phyloP scores from a whole-genome alignment of 2,329 filamentous ascomycete species.

The Sporothrix variecibatus region DNA sequence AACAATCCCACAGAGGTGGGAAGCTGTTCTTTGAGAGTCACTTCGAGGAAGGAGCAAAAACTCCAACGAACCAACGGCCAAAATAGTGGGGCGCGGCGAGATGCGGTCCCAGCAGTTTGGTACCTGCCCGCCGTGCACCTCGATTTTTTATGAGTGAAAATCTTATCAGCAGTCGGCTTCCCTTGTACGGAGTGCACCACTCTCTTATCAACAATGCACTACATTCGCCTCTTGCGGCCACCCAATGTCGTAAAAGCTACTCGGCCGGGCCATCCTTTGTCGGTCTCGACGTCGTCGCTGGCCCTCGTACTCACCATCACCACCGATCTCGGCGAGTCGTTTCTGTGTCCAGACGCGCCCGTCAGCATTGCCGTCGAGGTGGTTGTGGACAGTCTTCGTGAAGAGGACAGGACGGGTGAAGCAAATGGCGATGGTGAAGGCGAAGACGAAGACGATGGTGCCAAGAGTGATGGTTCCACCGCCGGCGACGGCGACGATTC shows the following conservation, averaged over 20 bases:
- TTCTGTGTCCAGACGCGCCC: slow-evolving; percentile 49
- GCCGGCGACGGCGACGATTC: too few species aligned
- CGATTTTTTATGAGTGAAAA: too few species aligned
- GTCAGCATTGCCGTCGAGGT: slow-evolving; percentile 45
- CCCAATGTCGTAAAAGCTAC: slow-evolving; percentile 41
- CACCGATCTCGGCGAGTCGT: slow-evolving; percentile 59
- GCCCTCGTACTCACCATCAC: slow-evolving; percentile 56
- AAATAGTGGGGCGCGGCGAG: slow-evolving; percentile 16
- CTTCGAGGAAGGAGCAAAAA: background rate
- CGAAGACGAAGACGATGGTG: background rate
- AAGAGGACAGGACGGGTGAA: background rate
- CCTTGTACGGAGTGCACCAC: too few species aligned
- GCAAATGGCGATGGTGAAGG: background rate
- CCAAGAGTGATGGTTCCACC: too few species aligned
- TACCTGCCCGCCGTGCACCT: background rate
- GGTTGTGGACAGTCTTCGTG: slow-evolving; percentile 22
- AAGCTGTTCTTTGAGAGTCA: background rate
- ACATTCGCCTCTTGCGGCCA: slow-evolving; percentile 56
- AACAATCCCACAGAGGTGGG: background rate
- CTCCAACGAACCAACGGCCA: background rate
- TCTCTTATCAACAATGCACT: slow-evolving; percentile 50
- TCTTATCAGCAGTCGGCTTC: too few species aligned
- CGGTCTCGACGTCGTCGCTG: slow-evolving; percentile 34
- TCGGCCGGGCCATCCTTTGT: background rate
- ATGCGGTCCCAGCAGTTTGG: slow-evolving; percentile 13